A percentile compares a stretch with the other conserved stretches of the same genome.
These are phyloP conservation scores for Athelia psychrophila DNA, from an alignment of 1,284 basidiomycete species.

Conservation along the genomic window DNA sequence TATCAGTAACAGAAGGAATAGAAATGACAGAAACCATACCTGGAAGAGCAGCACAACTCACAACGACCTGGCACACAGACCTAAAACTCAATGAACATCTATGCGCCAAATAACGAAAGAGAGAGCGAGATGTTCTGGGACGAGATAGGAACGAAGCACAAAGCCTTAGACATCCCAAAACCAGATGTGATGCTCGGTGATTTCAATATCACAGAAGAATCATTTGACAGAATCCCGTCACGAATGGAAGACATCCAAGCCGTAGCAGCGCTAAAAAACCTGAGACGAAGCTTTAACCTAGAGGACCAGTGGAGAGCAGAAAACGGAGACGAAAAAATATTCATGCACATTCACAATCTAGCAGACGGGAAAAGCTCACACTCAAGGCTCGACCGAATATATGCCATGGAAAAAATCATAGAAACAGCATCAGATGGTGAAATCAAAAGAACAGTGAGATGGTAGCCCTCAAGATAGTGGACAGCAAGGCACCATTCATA, in stretches of 20 bases:
- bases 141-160: conserved; percentile 10
- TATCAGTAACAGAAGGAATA: conserved; percentile 10
- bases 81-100: conserved; percentile 24
- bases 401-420: conserved; percentile 11
- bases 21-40: conserved; percentile 18
- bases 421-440: conserved; percentile 19
- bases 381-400: conserved; percentile 36
- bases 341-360: conserved; percentile 22
- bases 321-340: conserved; percentile 16
- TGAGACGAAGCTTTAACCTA: conserved; percentile 20
- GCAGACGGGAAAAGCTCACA: conserved; percentile 5
- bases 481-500: background rate
- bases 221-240: conserved; percentile 30
- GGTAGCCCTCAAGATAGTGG: background rate
- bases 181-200: conserved; percentile 37
- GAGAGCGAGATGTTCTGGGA: conserved; percentile 30
- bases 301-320: conserved; percentile 32
- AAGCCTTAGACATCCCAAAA: conserved; percentile 2
- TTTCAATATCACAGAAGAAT: conserved; percentile 39
- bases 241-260: conserved; percentile 14
- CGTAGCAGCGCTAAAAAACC: conserved; percentile 11
- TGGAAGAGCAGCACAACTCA: conserved; percentile 26
- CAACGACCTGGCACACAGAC: conserved; percentile 12
- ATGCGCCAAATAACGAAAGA: conserved; percentile 30
- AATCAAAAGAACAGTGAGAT: conserved; percentile 12